Evolutionary conservation across 805 yeast species (phyloP).

Genomic region (Wickerhamiella sorbophila): DNA sequence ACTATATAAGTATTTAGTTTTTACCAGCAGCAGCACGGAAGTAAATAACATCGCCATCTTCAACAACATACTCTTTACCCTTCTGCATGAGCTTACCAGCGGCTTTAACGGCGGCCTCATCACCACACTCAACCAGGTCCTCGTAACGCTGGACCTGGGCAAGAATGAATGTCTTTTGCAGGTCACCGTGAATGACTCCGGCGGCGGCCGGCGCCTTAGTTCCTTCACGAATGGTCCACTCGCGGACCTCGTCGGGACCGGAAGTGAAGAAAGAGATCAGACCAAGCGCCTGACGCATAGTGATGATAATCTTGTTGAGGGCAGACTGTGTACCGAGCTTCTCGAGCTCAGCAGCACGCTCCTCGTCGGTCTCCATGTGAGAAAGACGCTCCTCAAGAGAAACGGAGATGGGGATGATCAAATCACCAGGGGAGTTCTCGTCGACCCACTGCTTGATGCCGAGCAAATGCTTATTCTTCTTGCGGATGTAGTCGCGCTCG

Average conservation of each 20-base stretch:
- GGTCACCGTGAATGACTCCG: slow-evolving; percentile 74
- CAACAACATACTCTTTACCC: slow-evolving; percentile 91
- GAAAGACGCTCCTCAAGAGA: slow-evolving; percentile 86
- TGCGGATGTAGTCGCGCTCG: slow-evolving; percentile 75
- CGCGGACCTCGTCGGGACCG: slow-evolving; percentile 65
- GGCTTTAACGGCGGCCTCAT: slow-evolving; percentile 69
- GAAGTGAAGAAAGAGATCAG: slow-evolving; percentile 78
- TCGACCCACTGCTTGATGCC: slow-evolving; percentile 86
- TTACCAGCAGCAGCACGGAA: slow-evolving; percentile 93
- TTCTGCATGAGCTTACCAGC: slow-evolving; percentile 81
- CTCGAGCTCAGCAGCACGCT: slow-evolving; percentile 63
- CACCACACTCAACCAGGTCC: slow-evolving; percentile 61
- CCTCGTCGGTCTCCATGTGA: slow-evolving; percentile 71
- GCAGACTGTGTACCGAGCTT: slow-evolving; percentile 61
- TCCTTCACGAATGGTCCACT: slow-evolving; percentile 73
- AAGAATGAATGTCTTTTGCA: slow-evolving; percentile 85
- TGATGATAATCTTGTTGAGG: slow-evolving; percentile 68
- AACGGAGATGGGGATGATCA: slow-evolving; percentile 86
- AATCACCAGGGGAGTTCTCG: slow-evolving; percentile 72
- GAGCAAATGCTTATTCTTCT: slow-evolving; percentile 73
- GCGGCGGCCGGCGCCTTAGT: slow-evolving; percentile 82
- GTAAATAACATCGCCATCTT: slow-evolving; percentile 85
- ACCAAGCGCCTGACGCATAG: slow-evolving; percentile 64
- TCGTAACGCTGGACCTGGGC: slow-evolving; percentile 84
- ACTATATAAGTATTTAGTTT: slow-evolving; percentile 26